phyloP scores from a whole-genome alignment of 164 flowering plant species.

The Aristolochia contorta region DNA sequence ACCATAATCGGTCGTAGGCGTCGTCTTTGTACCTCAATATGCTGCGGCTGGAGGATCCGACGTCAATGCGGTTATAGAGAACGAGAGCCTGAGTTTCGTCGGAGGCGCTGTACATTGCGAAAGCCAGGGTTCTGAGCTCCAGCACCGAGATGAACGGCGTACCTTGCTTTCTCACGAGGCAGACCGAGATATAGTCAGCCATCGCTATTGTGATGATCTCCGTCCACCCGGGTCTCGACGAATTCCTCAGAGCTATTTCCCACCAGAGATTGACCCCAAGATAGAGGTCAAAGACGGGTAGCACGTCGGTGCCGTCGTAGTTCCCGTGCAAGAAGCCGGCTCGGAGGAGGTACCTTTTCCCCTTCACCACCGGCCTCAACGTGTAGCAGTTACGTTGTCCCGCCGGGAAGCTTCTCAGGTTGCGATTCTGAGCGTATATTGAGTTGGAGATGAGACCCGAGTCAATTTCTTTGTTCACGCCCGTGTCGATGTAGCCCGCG shows the following conservation, averaged over 20 bases:
- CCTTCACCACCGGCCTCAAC: constrained; percentile 2
- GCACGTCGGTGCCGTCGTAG: constrained; percentile 19
- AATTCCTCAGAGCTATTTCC: constrained; percentile 1
- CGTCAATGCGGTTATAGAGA: neutral
- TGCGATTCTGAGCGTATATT: neutral
- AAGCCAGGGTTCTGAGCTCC: constrained; percentile 20
- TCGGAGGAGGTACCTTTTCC: constrained; percentile 28
- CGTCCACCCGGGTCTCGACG: neutral
- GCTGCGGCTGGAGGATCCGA: neutral
- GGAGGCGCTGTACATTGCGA: neutral
- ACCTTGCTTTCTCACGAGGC: constrained; percentile 31
- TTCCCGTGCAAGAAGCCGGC: constrained; percentile 45
- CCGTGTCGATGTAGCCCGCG: constrained; percentile 1
- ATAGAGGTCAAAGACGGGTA: constrained; percentile 32
- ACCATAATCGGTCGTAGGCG: neutral
- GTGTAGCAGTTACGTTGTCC: constrained; percentile 5
- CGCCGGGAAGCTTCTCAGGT: constrained; percentile 4
- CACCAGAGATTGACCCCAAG: constrained; percentile 31
- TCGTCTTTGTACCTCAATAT: constrained; percentile 1
- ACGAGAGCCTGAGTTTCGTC: neutral
- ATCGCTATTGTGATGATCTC: constrained; percentile 26
- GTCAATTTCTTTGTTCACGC: neutral
- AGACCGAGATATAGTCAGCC: constrained; percentile 15
- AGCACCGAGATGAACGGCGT: constrained; percentile 35
- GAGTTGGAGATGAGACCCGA: neutral